A percentile compares a stretch with the other conserved stretches of the same genome.
Evolutionary conservation across 805 yeast genomes (phyloP).

Genomic region (Wickerhamiella bombiphila): DNA sequence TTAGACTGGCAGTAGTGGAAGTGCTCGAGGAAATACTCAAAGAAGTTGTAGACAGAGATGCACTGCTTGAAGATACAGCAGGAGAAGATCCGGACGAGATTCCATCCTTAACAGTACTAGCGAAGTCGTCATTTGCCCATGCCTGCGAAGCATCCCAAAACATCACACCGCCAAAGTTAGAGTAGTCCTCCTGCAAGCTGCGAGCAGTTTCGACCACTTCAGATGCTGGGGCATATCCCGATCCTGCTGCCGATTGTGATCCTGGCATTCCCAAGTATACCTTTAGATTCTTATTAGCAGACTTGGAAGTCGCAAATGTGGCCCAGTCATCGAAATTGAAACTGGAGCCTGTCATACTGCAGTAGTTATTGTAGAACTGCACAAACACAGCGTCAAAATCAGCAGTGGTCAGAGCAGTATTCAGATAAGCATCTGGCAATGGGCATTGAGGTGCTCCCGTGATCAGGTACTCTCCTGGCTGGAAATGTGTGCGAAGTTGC

Average conservation of each 20-base stretch:
- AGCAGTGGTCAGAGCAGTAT: slow-evolving; percentile 29
- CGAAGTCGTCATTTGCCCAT: slow-evolving; percentile 35
- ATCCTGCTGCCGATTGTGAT: slow-evolving; percentile 34
- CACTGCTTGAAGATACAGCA: slow-evolving; percentile 28
- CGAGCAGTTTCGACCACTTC: slow-evolving; percentile 17
- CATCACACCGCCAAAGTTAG: slow-evolving; percentile 52
- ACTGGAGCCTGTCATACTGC: slow-evolving; percentile 21
- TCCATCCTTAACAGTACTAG: slow-evolving; percentile 32
- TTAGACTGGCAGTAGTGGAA: background rate
- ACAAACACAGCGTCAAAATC: slow-evolving; percentile 45
- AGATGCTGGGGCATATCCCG: slow-evolving; percentile 38
- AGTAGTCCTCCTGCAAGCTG: slow-evolving; percentile 15
- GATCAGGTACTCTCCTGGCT: slow-evolving; percentile 30
- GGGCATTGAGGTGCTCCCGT: slow-evolving; percentile 61
- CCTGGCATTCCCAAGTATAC: slow-evolving; percentile 55
- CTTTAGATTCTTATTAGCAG: slow-evolving; percentile 39
- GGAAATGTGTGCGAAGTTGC: slow-evolving; percentile 18
- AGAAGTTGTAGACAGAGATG: background rate
- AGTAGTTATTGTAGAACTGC: slow-evolving; percentile 51
- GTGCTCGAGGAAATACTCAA: slow-evolving; percentile 1
- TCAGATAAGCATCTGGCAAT: slow-evolving; percentile 39
- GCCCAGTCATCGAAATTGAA: slow-evolving; percentile 38
- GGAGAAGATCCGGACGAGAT: slow-evolving; percentile 31
- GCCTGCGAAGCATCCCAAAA: slow-evolving; percentile 75
- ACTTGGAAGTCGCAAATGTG: slow-evolving; percentile 28